A percentile compares a stretch with the other conserved stretches of the same genome.
Evolutionary conservation across 345 rosid genomes (phyloP).

Genomic region (Syzygium aromaticum): DNA sequence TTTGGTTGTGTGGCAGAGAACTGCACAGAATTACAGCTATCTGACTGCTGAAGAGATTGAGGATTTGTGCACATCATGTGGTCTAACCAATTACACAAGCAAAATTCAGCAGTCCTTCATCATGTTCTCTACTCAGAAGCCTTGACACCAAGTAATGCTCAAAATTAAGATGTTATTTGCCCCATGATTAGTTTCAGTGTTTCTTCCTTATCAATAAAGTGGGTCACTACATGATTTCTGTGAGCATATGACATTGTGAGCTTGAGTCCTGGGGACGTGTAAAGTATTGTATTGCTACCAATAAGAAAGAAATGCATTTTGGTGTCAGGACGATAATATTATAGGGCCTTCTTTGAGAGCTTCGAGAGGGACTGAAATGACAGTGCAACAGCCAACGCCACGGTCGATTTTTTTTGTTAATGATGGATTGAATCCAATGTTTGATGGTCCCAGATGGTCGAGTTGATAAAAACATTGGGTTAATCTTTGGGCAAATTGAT

Average conservation of each 20-base stretch:
- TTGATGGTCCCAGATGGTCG: neutral
- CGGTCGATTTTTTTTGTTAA: neutral
- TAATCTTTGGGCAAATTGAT: neutral
- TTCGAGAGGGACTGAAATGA: neutral
- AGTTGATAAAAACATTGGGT: neutral
- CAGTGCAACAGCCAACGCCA: neutral
- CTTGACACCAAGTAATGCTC: conserved; percentile 19
- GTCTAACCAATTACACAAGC: conserved; percentile 63
- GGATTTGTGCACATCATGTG: conserved; percentile 75
- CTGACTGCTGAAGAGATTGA: conserved; percentile 67
- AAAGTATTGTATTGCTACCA: neutral
- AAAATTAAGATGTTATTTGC: conserved; percentile 7
- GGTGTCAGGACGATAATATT: neutral
- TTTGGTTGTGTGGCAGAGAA: conserved; percentile 31
- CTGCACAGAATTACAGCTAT: conserved; percentile 38
- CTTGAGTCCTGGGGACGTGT: conserved; percentile 10
- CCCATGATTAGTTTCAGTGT: conserved; percentile 5
- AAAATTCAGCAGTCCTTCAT: conserved; percentile 63
- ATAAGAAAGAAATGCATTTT: neutral
- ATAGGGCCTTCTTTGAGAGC: neutral
- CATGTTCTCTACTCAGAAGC: conserved; percentile 89
- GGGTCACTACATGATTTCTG: neutral
- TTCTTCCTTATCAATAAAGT: neutral
- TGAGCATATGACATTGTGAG: conserved; percentile 3
- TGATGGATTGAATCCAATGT: neutral